These are phyloP conservation scores for Pseudomassariella vexata DNA, from an alignment of 2,329 filamentous ascomycete genomes.

Conservation along the genomic window DNA sequence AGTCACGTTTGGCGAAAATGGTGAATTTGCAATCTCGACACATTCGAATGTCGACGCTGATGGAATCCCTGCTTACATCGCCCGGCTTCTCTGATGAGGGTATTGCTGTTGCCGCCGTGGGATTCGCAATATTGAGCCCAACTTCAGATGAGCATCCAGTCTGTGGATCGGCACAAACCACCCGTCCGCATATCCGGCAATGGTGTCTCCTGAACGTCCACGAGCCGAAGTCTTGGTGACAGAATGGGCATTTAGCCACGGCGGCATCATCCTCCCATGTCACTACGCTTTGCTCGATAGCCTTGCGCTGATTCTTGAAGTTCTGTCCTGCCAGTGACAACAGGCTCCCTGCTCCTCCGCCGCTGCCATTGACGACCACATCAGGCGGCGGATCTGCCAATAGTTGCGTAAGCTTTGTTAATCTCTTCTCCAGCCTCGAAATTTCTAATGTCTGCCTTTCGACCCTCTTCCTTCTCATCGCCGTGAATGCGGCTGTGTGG, in stretches of 20 bases:
- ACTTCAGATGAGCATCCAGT: constrained; percentile 84
- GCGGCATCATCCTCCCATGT: constrained; percentile 89
- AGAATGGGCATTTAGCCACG: constrained; percentile 82
- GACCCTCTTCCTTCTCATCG: constrained; percentile 68
- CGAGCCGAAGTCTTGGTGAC: constrained; percentile 88
- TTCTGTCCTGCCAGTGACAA: constrained; percentile 58
- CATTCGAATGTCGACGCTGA: constrained; percentile 80
- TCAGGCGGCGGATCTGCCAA: constrained; percentile 70
- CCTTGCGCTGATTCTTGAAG: constrained; percentile 73
- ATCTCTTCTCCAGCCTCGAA: constrained; percentile 81
- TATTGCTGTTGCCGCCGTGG: too few relatives aligned
- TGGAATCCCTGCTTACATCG: constrained; percentile 15
- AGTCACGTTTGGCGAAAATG: constrained; percentile 66
- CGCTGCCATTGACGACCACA: constrained; percentile 47
- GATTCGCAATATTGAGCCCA: constrained; percentile 66
- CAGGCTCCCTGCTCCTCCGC: constrained; percentile 44
- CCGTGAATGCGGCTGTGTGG: constrained; percentile 65
- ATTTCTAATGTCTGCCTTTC: constrained; percentile 85
- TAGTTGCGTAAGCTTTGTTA: constrained; percentile 84
- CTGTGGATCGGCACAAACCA: constrained; percentile 82
- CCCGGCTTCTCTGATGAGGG: constrained; percentile 38
- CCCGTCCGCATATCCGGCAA: constrained; percentile 85
- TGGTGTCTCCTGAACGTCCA: constrained; percentile 94
- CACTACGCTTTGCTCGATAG: constrained; percentile 85
- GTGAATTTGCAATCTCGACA: constrained; percentile 77